phyloP scores from a whole-genome alignment of 441 rosid genomes.

The Rhodomyrtus psidioides region DNA sequence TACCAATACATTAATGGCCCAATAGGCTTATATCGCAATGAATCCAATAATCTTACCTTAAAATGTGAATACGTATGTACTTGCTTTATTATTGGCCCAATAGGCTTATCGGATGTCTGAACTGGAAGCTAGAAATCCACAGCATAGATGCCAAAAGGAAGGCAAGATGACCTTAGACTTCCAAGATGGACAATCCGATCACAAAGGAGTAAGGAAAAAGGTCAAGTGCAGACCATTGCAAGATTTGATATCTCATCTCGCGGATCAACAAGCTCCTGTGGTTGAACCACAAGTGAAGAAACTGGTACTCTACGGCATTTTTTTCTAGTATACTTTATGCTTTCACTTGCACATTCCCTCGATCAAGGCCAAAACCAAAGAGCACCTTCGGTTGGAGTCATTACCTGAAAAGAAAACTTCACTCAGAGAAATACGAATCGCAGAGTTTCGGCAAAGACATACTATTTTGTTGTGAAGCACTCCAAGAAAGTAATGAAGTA shows the following conservation, averaged over 20 bases:
- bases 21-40: too few relatives aligned
- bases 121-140: constrained; percentile 20
- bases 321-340: neutral
- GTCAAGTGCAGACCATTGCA: constrained; percentile 14
- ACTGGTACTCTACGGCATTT: neutral
- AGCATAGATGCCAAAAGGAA: neutral
- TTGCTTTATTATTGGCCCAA: too few relatives aligned
- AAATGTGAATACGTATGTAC: too few relatives aligned
- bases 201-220: constrained; percentile 13
- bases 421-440: neutral
- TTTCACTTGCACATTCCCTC: neutral
- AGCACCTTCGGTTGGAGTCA: neutral
- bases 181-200: neutral
- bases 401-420: neutral
- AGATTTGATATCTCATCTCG: constrained; percentile 12
- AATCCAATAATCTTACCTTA: too few relatives aligned
- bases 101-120: constrained; percentile 4
- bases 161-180: neutral
- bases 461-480: neutral
- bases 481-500: neutral
- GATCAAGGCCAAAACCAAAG: neutral
- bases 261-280: constrained; percentile 1
- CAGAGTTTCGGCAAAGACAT: neutral
- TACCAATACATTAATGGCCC: too few relatives aligned
- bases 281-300: neutral